Percentiles rank a stretch among this genome's conserved stretches.
phyloP scores from a whole-genome alignment of 108 stramenopile genomes.

The Cyclostephanos invisitatus region DNA sequence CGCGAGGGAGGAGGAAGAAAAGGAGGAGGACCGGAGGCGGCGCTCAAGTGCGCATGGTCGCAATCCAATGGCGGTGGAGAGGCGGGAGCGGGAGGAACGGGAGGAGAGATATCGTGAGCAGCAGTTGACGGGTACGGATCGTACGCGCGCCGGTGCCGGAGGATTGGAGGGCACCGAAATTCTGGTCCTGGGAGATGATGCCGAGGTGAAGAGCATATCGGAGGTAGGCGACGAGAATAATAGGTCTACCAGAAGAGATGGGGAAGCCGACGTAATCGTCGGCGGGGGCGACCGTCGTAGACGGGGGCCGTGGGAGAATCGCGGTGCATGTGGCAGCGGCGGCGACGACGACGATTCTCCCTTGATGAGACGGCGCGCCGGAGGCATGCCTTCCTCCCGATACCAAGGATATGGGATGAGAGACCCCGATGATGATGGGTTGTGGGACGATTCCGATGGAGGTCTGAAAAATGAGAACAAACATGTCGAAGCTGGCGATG shows the following conservation, averaged over 20 bases:
- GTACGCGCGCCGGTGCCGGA: slow-evolving; percentile 4
- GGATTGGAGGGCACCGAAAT: slow-evolving; percentile 27
- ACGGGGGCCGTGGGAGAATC: slow-evolving; percentile 13
- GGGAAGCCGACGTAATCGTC: background rate
- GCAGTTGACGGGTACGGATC: background rate
- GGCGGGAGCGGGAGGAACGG: slow-evolving; percentile 13
- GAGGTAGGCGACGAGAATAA: slow-evolving; percentile 21
- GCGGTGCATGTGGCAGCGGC: background rate
- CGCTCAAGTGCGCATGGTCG: background rate
- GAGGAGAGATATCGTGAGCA: slow-evolving; percentile 21
- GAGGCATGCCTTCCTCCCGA: background rate
- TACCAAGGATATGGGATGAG: background rate
- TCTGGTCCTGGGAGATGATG: slow-evolving; percentile 11
- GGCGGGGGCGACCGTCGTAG: background rate
- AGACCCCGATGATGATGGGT: slow-evolving; percentile 36
- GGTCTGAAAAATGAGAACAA: slow-evolving; percentile 4
- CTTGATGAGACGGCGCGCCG: background rate
- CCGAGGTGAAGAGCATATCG: slow-evolving; percentile 25
- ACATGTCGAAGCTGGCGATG: background rate
- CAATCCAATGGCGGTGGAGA: slow-evolving; percentile 12
- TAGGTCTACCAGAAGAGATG: background rate
- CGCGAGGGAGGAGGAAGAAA: background rate
- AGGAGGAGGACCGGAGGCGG: background rate
- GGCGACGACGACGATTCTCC: slow-evolving; percentile 19
- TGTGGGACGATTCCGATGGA: slow-evolving; percentile 46